phyloP scores from a whole-genome alignment of 2,329 filamentous ascomycete species.

The Elsinoe necatrix region DNA sequence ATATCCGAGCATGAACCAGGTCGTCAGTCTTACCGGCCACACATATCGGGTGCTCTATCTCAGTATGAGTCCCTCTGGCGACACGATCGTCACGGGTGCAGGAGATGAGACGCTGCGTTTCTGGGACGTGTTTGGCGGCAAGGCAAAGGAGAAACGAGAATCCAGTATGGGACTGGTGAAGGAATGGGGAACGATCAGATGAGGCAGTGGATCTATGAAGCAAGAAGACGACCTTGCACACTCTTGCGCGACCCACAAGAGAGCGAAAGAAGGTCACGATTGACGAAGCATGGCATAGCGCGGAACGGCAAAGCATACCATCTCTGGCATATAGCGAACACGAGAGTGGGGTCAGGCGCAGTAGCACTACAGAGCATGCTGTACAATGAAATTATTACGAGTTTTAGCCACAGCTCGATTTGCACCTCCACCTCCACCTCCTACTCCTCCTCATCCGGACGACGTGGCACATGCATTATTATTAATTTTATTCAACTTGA shows the following conservation, averaged over 20 bases:
- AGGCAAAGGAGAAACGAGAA: slow-evolving; percentile 55
- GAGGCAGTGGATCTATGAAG: too few species aligned
- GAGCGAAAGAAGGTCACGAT: slow-evolving; percentile 1
- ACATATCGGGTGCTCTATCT: slow-evolving; percentile 94
- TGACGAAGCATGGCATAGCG: slow-evolving; percentile 8
- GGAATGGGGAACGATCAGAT: slow-evolving; percentile 77
- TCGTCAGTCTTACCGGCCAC: slow-evolving; percentile 89
- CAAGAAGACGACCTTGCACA: background rate
- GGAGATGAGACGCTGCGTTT: slow-evolving; percentile 94
- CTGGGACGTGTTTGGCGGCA: slow-evolving; percentile 90
- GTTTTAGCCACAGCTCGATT: background rate
- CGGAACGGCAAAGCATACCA: background rate
- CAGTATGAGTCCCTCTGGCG: slow-evolving; percentile 93
- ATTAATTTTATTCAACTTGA: background rate
- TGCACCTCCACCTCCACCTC: background rate
- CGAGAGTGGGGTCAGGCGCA: background rate
- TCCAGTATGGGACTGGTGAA: slow-evolving; percentile 60
- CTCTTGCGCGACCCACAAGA: background rate
- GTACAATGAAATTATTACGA: slow-evolving; percentile 1
- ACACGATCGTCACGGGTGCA: slow-evolving; percentile 88
- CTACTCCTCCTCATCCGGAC: background rate
- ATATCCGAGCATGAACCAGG: slow-evolving; percentile 95
- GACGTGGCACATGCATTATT: background rate
- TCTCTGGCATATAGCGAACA: slow-evolving; percentile 13
- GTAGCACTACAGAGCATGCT: background rate